phyloP scores from a whole-genome alignment of 1,284 basidiomycete species.

The Malassezia dermatis region DNA sequence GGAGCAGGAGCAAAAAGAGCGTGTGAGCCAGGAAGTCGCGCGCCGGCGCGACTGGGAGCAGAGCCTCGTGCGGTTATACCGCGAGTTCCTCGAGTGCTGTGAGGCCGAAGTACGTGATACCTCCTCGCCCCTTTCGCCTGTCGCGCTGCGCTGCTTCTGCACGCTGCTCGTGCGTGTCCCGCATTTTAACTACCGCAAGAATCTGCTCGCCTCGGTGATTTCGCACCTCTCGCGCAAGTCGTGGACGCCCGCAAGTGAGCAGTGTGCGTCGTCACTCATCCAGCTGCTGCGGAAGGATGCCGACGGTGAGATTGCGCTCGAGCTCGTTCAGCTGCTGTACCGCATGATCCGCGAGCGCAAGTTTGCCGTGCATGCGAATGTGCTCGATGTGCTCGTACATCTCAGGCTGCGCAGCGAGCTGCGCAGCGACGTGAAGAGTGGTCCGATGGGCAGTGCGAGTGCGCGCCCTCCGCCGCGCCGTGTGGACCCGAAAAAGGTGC shows the following conservation, averaged over 20 bases:
- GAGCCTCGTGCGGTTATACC: slow-evolving; percentile 80
- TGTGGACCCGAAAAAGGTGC: slow-evolving; percentile 40
- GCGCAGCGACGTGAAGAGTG: slow-evolving; percentile 1
- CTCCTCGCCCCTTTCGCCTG: slow-evolving; percentile 61
- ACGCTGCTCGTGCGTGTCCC: slow-evolving; percentile 69
- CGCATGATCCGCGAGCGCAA: slow-evolving; percentile 91
- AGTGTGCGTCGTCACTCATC: slow-evolving; percentile 70
- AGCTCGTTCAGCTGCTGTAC: slow-evolving; percentile 79
- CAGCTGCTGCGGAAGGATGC: slow-evolving; percentile 69
- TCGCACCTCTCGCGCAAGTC: slow-evolving; percentile 62
- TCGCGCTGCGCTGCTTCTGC: slow-evolving; percentile 74
- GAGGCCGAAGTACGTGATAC: slow-evolving; percentile 69
- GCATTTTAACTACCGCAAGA: slow-evolving; percentile 94
- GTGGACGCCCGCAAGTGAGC: slow-evolving; percentile 59
- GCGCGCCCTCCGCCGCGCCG: slow-evolving; percentile 57
- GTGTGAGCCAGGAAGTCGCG: slow-evolving; percentile 85
- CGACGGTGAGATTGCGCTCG: slow-evolving; percentile 69
- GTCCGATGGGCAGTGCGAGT: slow-evolving; percentile 54
- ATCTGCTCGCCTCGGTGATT: slow-evolving; percentile 80
- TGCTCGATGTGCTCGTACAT: slow-evolving; percentile 72
- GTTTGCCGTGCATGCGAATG: slow-evolving; percentile 79
- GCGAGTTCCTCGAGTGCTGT: slow-evolving; percentile 71
- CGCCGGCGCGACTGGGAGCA: slow-evolving; percentile 90
- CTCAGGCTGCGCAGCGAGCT: slow-evolving; percentile 82
- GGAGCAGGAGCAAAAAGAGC: slow-evolving; percentile 79